Evolutionary conservation across 1,139 yeast species (phyloP).

Genomic region (Torulaspora pretoriensis): DNA sequence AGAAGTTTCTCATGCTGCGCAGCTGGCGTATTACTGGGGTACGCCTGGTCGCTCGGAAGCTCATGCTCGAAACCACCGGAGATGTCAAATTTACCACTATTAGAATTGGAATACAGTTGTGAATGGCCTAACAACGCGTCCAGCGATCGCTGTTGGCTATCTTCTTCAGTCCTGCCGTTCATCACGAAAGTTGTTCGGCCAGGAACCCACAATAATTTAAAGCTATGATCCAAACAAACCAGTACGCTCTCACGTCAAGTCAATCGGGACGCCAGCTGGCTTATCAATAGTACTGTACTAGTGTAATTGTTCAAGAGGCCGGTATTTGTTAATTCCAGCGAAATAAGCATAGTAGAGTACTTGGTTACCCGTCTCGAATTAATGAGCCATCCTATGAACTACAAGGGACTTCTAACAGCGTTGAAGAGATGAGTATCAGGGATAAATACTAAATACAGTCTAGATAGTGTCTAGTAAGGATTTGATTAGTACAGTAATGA

Average conservation of each 20-base stretch:
- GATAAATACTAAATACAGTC: not conserved
- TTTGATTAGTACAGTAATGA: constrained; percentile 9
- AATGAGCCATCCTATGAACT: not conserved
- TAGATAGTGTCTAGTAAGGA: not conserved
- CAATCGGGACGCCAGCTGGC: not conserved
- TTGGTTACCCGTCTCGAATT: not conserved
- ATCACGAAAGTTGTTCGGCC: not conserved
- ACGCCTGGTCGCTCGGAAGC: constrained; percentile 11
- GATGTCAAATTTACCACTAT: not conserved
- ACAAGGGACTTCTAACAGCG: not conserved
- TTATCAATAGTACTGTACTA: not conserved
- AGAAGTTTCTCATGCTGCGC: constrained; percentile 26
- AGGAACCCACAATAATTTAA: not conserved
- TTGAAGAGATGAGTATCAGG: not conserved
- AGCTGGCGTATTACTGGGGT: constrained; percentile 25
- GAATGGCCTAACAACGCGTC: constrained; percentile 8
- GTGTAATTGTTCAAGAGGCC: not conserved
- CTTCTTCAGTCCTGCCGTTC: constrained; percentile 1
- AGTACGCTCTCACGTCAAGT: not conserved
- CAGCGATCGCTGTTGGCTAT: constrained; percentile 5
- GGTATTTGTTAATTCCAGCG: not conserved
- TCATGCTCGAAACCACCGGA: constrained; percentile 5
- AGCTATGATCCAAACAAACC: constrained; percentile 1
- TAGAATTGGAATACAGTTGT: not conserved
- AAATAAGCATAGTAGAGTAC: not conserved